A percentile compares a stretch with the other conserved stretches of the same genome.
Evolutionary conservation across 345 rosid genomes (phyloP).

Genomic region (Iberis pinnata): DNA sequence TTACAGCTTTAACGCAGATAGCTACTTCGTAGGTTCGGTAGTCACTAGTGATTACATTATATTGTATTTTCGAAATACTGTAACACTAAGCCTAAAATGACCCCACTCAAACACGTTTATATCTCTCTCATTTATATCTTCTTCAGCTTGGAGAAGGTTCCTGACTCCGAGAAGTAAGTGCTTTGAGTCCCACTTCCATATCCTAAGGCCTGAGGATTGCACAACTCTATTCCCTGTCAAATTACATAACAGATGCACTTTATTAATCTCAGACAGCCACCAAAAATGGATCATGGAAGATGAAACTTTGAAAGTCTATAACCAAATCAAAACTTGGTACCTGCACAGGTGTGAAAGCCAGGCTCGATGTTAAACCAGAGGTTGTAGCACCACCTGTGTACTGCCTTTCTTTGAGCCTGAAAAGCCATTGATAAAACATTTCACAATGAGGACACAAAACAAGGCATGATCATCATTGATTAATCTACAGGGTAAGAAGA

Average conservation of each 20-base stretch:
- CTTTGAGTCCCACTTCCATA: slow-evolving; percentile 87
- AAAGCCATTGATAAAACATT: slow-evolving; percentile 12
- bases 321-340: slow-evolving; percentile 28
- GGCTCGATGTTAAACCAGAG: slow-evolving; percentile 83
- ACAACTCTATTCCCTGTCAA: slow-evolving; percentile 74
- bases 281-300: neutral
- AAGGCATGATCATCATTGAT: neutral
- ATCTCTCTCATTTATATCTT: slow-evolving; percentile 36
- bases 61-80: no score
- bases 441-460: slow-evolving; percentile 7
- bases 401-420: slow-evolving; percentile 79
- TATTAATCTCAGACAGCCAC: neutral
- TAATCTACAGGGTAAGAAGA: no score
- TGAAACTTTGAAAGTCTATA: neutral
- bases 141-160: slow-evolving; percentile 86
- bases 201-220: slow-evolving; percentile 82
- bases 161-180: slow-evolving; percentile 88
- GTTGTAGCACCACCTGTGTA: slow-evolving; percentile 84
- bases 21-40: no score
- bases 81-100: neutral
- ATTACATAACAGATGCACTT: neutral
- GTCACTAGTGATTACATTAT: no score
- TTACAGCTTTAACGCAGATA: no score
- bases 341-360: slow-evolving; percentile 96
- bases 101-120: neutral